Evolutionary conservation across 2,329 filamentous ascomycete species (phyloP).

Genomic region (Apiospora kogelbergensis): DNA sequence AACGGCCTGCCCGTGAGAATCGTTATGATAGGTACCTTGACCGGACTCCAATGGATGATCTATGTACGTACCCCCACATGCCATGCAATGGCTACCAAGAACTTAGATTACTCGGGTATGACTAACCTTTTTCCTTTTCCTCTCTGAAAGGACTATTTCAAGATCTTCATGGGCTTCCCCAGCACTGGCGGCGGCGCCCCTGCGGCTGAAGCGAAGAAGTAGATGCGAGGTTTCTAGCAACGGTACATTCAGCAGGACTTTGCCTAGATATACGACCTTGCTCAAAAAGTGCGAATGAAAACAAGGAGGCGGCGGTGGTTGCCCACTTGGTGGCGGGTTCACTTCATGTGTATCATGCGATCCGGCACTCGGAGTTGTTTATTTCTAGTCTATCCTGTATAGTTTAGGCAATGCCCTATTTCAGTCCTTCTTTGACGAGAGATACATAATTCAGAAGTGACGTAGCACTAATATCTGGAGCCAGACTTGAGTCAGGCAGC

Average conservation of each 20-base stretch:
- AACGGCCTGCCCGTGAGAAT: conserved; percentile 84
- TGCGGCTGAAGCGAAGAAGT: conserved; percentile 40
- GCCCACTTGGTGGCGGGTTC: not conserved
- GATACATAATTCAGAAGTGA: not conserved
- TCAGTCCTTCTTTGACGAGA: not conserved
- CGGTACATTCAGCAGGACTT: too few relatives aligned
- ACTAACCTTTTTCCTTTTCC: conserved; percentile 1
- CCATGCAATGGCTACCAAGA: not conserved
- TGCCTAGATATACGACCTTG: not conserved
- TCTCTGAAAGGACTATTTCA: conserved; percentile 78
- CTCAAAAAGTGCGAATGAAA: not conserved
- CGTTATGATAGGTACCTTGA: conserved; percentile 83
- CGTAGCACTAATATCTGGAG: fast-evolving
- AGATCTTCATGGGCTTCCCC: conserved; percentile 85
- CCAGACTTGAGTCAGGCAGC: not conserved
- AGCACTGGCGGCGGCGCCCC: conserved; percentile 71
- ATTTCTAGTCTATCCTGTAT: not conserved
- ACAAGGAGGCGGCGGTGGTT: not conserved
- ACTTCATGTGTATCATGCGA: not conserved
- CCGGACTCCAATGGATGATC: conserved; percentile 91
- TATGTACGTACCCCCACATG: conserved; percentile 56
- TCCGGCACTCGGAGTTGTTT: not conserved
- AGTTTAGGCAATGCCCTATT: not conserved
- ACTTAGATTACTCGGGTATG: not conserved
- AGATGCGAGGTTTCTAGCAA: not conserved